Evolutionary conservation across 371 early-diverging fungal genomes (phyloP).

Genomic region (Syncephalastrum racemosum): DNA sequence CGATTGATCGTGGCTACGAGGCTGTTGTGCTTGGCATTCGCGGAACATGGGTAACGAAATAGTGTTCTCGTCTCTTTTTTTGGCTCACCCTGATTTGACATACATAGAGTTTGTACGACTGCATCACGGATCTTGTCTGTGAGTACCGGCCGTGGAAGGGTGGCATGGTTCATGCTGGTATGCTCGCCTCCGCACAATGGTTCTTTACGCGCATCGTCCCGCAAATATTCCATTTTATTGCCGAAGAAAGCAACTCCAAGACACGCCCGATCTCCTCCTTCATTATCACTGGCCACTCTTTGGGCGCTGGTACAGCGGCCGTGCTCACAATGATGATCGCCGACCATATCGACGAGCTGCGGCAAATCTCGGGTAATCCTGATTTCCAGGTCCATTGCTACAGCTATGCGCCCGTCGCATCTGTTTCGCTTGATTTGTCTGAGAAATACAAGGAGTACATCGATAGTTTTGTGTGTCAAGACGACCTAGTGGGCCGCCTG

Average conservation of each 20-base stretch:
- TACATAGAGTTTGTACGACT: conserved; percentile 68
- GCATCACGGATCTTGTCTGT: conserved; percentile 82
- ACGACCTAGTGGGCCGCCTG: conserved; percentile 75
- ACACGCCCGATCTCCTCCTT: conserved; percentile 23
- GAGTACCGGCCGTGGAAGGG: conserved; percentile 85
- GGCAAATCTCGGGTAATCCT: conserved; percentile 43
- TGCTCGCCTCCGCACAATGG: conserved; percentile 80
- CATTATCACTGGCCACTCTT: conserved; percentile 69
- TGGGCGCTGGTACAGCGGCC: conserved; percentile 81
- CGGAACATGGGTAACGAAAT: conserved; percentile 70
- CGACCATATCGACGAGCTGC: conserved; percentile 62
- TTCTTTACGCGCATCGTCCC: conserved; percentile 71
- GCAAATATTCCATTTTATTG: conserved; percentile 50
- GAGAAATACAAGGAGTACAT: conserved; percentile 67
- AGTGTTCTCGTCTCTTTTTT: neutral
- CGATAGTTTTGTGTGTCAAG: conserved; percentile 72
- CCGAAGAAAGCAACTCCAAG: conserved; percentile 23
- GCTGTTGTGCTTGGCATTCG: conserved; percentile 77
- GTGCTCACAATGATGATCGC: conserved; percentile 78
- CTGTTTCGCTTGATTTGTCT: conserved; percentile 68
- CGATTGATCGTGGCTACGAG: conserved; percentile 62
- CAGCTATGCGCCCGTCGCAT: conserved; percentile 59
- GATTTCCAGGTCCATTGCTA: conserved; percentile 49
- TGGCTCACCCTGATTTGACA: neutral
- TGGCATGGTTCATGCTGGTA: conserved; percentile 81